Base-by-base conservation (phyloP, 2,329 filamentous ascomycete genomes). In the Ceratocystis huliohia region DNA sequence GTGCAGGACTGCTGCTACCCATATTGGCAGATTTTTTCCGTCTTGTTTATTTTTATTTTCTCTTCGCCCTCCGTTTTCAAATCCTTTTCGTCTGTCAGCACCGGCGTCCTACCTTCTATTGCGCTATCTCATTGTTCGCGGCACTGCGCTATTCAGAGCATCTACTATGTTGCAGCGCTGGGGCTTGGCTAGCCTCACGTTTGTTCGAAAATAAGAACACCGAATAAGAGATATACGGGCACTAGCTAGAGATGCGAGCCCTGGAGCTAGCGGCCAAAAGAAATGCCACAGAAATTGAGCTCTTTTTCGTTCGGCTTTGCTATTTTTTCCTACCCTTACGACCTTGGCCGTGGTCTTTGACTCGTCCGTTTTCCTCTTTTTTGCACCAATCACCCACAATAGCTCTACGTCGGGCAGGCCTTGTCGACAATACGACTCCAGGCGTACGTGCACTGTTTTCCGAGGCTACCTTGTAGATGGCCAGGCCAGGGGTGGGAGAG, bases 351-450 rank as follows among this genome's bases (percentile, higher is more conserved):
- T 15, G 45, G 10, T 46, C 25, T 48, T 63, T 44, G 7, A 44
- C 59, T 61, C 59, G 59, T 41, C 30, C n/a, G 33, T 41, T 44
- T 44, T 44, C 33, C 2, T n/a, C 8, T 48, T n/a, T 48, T 41
- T 22, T 61, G 17, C 59, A 22, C 59, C 13, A 44, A 20, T 44
- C 30, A 22, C n/a, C 20, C n/a, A 37, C 33, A 61, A 61, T 22
- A 44, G 59, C 30, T 44, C 33, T 20, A 61, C 28, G 20, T 56
- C 50, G 50, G 50, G 50, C 50, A 56, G 25, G 50, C 50, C 50
- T 56, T 56, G 50, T 56, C 50, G 50, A 56, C 50, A 56, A 56
- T 56, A 56, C 50, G 50, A 56, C 50, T 56, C 50, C 50, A 56
- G 50, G 28, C 50, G 50, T 56, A 56, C 50, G 50, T 56, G 50